Evolutionary conservation across 179 eudicot genomes (phyloP).

Genomic region (Camellia oleifera): DNA sequence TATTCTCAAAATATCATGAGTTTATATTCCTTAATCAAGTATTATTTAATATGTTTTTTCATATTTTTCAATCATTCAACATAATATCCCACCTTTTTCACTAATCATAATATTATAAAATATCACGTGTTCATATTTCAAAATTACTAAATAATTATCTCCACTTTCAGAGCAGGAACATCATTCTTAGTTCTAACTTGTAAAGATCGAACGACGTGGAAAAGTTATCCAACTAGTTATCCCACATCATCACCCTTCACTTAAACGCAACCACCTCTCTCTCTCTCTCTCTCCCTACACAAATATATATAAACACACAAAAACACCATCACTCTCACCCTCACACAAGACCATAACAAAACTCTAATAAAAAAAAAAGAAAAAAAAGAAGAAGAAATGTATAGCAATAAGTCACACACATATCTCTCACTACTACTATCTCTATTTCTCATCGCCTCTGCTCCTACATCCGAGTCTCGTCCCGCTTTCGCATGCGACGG

Average conservation of each 20-base stretch:
- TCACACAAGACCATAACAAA: not conserved
- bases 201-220: conserved; percentile 35
- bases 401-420: not conserved
- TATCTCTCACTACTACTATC: conserved; percentile 17
- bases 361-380: too few relatives aligned
- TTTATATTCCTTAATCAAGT: too few relatives aligned
- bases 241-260: conserved; percentile 25
- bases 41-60: too few relatives aligned
- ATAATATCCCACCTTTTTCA: too few relatives aligned
- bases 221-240: conserved; percentile 29
- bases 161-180: not conserved
- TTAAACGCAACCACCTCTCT: conserved; percentile 23
- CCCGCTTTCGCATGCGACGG: conserved; percentile 73
- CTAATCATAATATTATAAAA: too few relatives aligned
- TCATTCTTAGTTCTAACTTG: not conserved
- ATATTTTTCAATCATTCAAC: too few relatives aligned
- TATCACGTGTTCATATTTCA: too few relatives aligned
- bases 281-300: not conserved
- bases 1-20: too few relatives aligned
- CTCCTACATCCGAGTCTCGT: conserved; percentile 29
- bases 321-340: not conserved
- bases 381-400: not conserved
- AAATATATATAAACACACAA: conserved; percentile 24
- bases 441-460: conserved; percentile 3
- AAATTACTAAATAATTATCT: too few relatives aligned